A percentile compares a stretch with the other conserved stretches of the same genome.
Conservation (phyloP, 225 moss, liverwort and hornwort genomes). For the Rhytidiadelphus loreus region DNA sequence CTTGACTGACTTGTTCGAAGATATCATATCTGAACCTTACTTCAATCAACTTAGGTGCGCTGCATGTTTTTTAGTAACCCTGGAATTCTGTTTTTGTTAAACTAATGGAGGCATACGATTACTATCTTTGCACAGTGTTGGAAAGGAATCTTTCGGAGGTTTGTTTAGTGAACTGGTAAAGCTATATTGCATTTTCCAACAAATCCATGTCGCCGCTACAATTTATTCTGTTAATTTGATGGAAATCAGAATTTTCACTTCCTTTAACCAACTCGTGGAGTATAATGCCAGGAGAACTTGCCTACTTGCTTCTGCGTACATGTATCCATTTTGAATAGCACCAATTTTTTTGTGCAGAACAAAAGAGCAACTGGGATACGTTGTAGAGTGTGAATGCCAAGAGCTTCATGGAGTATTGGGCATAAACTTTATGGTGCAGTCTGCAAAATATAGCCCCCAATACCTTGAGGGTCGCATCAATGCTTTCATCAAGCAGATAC, state of each 20-base stretch:
- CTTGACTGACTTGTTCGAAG: conserved; percentile 50
- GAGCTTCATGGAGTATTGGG: conserved; percentile 57
- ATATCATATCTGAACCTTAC: conserved; percentile 58
- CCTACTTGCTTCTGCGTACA: neutral
- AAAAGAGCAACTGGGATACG: conserved; percentile 87
- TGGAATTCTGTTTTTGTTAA: neutral
- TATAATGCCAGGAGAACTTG: neutral
- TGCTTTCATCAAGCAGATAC: conserved; percentile 47
- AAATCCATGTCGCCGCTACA: neutral
- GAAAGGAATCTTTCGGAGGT: neutral
- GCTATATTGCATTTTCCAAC: neutral
- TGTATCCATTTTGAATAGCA: neutral
- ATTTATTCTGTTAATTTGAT: neutral
- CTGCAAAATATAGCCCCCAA: conserved; percentile 53
- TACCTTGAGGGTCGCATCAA: conserved; percentile 59
- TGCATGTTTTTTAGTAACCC: neutral
- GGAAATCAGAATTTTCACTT: neutral
- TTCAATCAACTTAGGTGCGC: conserved; percentile 80
- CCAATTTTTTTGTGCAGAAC: conserved; percentile 28
- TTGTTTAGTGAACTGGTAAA: neutral
- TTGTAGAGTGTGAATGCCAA: conserved; percentile 44
- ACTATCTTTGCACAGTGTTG: neutral
- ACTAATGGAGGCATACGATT: neutral
- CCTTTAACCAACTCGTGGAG: neutral
- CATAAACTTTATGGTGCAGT: conserved; percentile 74